Conservation (phyloP, 169 alveolate genomes). For the Babesia bovis region DNA sequence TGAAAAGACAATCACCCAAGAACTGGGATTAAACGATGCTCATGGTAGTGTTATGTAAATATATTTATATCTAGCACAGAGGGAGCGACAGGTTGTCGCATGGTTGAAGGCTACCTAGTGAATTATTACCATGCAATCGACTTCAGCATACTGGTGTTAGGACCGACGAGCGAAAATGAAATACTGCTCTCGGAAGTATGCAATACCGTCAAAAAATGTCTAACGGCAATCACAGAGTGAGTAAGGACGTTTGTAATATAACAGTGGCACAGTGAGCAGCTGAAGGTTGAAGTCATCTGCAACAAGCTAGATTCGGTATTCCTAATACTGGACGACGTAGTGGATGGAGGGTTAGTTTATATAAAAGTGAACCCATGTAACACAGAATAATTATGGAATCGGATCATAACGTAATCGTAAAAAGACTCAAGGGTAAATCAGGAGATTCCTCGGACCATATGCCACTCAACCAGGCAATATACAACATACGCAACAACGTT, state of each 20-base stretch:
- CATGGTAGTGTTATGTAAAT: slow-evolving; percentile 34
- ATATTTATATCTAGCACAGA: slow-evolving; percentile 24
- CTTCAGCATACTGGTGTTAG: slow-evolving; percentile 60
- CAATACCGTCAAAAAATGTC: slow-evolving; percentile 57
- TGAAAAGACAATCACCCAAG: slow-evolving; percentile 9
- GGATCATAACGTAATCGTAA: slow-evolving; percentile 42
- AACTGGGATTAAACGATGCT: slow-evolving; percentile 30
- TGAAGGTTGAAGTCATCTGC: slow-evolving; percentile 59
- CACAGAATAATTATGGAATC: slow-evolving; percentile 63
- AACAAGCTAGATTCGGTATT: slow-evolving; percentile 72
- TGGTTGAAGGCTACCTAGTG: slow-evolving; percentile 57
- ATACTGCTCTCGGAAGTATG: slow-evolving; percentile 66
- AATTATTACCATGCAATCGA: slow-evolving; percentile 40
- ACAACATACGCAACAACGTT: slow-evolving; percentile 65
- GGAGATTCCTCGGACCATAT: slow-evolving; percentile 49
- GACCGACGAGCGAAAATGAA: slow-evolving; percentile 71
- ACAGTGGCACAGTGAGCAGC: slow-evolving; percentile 41
- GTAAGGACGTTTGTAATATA: background rate
- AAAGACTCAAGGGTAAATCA: slow-evolving; percentile 51
- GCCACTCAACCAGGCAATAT: slow-evolving; percentile 65
- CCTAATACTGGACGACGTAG: slow-evolving; percentile 72
- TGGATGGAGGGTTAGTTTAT: slow-evolving; percentile 72
- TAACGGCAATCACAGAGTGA: slow-evolving; percentile 60
- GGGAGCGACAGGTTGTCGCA: slow-evolving; percentile 36
- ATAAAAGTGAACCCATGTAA: background rate